Base-by-base conservation (phyloP, 192 early-diverging fungal genomes). In the Podila verticillata region DNA sequence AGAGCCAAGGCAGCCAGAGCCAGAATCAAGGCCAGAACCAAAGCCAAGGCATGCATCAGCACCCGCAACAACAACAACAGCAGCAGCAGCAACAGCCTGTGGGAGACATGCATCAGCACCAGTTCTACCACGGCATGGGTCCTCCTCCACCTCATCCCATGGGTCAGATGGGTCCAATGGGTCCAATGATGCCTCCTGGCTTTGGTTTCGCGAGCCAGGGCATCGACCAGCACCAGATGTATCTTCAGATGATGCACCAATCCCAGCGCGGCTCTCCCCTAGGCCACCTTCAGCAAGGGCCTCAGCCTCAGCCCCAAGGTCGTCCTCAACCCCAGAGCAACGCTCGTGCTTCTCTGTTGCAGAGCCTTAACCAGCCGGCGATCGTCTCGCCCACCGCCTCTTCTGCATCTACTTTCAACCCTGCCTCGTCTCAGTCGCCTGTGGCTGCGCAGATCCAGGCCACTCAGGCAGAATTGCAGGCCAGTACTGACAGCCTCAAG, bases 401-500 rank as follows among this genome's bases (percentile, higher is more conserved):
- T n/a, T 71, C 69, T 32, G 29, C 63, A 1, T 48, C 73, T 29
- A 65, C 74, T 48, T 74, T 75, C 48, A 49, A 35, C 17, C 34
- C 65, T 7, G 3, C 68, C 4, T 34, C 57, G 10, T 51, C 32
- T 13, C 57, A 35, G 9, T 72, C 61, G 22, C 66, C 51, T 54
- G 51, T 26, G 20, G 51, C 51, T 1, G 51, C 39, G 24, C 72
- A 66, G 28, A 49, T 48, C 29, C 68, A 66, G n/a, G 47, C 61
- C 0, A 58, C 58, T 9, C 70, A 80, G n/a, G 66, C 61, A 2
- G 70, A 80, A 24, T 65, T 79, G 26, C 75, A 79, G 29, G 77
- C 69, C 4, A 72, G 65, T 61, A 84, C 85, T 15, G 71, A 82
- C 12, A 77, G 77, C 47, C 64, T 86, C 13, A 86, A 86, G 63